phyloP scores from a whole-genome alignment of 768 basidiomycete genomes.

The Termitomyces sp. region DNA sequence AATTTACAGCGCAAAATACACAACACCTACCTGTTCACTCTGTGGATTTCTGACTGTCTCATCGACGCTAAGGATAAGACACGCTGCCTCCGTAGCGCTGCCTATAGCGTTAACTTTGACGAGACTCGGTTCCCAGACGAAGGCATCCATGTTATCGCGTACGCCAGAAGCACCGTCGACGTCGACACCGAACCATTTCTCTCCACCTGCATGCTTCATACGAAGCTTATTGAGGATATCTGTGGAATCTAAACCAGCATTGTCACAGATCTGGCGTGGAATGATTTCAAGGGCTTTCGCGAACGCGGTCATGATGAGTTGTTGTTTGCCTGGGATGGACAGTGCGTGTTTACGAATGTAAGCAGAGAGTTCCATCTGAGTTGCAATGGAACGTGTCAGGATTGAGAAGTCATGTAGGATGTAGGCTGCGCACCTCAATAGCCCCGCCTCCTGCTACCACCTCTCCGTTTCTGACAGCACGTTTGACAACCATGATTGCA shows the following conservation, averaged over 20 bases:
- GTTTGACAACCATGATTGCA: constrained; percentile 99
- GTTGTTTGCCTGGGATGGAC: constrained; percentile 92
- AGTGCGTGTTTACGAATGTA: constrained; percentile 88
- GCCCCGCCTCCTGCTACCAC: constrained; percentile 98
- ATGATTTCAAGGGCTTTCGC: constrained; percentile 98
- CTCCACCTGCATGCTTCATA: constrained; percentile 90
- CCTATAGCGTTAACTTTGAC: constrained; percentile 95
- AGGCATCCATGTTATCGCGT: constrained; percentile 94
- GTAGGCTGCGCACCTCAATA: constrained; percentile 64
- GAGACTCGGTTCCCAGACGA: constrained; percentile 97
- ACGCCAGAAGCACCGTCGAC: constrained; percentile 88
- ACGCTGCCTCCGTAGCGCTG: constrained; percentile 95
- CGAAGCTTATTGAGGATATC: constrained; percentile 96
- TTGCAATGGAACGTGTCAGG: not conserved
- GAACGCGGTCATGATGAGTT: constrained; percentile 91
- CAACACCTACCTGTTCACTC: constrained; percentile 72
- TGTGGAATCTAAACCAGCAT: constrained; percentile 96
- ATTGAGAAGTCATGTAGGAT: not conserved
- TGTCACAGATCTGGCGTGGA: constrained; percentile 97
- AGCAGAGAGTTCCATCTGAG: constrained; percentile 97
- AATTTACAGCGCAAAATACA: not conserved
- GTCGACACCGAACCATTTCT: constrained; percentile 91
- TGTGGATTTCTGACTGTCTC: constrained; percentile 97
- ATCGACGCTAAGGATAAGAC: constrained; percentile 92
- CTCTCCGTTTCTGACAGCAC: constrained; percentile 92